Base-by-base conservation (phyloP, 116 monocot genomes). In the Posidonia oceanica region DNA sequence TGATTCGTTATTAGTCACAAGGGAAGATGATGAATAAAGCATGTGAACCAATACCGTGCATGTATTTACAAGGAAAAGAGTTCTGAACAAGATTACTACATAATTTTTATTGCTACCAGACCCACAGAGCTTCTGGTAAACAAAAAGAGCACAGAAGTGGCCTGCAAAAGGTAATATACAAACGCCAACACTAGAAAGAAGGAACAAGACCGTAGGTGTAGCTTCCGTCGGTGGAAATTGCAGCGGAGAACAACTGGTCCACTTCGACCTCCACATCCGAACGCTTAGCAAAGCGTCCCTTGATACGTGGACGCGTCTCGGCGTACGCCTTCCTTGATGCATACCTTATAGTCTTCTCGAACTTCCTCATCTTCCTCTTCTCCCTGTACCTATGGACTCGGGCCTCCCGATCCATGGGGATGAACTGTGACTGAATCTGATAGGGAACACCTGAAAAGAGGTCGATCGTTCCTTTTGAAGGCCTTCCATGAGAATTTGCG, bases 311-410 rank as follows among this genome's bases (percentile, higher is more conserved):
- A 38, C 90, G 75, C 13, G 81, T 75, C 55, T 90, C 90, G 2
- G 90, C 90, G 70, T 86, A 86, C 2, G 87, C 87, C 79, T 91
- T 91, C 68, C 91, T 82, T 1, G 91, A 85, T 3, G 85, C 91
- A 39, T 91, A 91, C 41, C 91, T 64, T 39, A 91, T 85, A 0
- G 85, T 87, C 80, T 91, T 91, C 81, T 87, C 79, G 40, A 91
- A 91, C 61, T 72, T 87, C 71, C 91, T 74, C 4, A 10, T 81
- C 81, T 83, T 92, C 79, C 75, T 83, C 88, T 92, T 92, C 77
- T 92, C 88, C 69, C 80, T 81, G 80, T 92, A 92, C 63, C 91
- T 61, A 15, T 82, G 83, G 10, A 92, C 85, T 16, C 86, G 76
- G 13, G 91, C 91, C 70, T 86, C 85, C 29, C 91, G 79, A 62